Evolutionary conservation across 805 yeast genomes (phyloP), one percentile per base, ranked within the genome.

Genomic region (Monosporozyma servazzii): DNA sequence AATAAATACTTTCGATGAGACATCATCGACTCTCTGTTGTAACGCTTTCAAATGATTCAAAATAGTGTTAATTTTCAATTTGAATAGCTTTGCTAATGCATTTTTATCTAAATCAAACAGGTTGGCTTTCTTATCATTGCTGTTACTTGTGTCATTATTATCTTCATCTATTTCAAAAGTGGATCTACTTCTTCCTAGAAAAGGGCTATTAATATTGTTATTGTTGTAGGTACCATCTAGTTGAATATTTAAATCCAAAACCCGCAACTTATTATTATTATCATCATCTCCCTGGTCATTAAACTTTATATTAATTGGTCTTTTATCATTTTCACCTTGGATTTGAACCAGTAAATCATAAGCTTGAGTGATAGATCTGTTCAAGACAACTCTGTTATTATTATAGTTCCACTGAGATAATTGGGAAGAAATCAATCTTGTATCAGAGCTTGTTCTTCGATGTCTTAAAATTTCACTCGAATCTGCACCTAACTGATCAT

Each of bases 1-100:
- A 39, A 93, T 90, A 54, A 93, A 82, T 1, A 93, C 97, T 60
- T 91, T 91, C 2, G 98, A 90, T 0, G 91, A 78, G 0, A 93
- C 88, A 60, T 95, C 96, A 56, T 85, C 93, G 15, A 93, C 83
- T 58, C 99, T 77, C 48, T 84, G 93, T 56, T 82, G 81, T 54
- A 95, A 71, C 17, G 89, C 79, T 7, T 70, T 60, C 48, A 91
- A 70, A 63, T 90, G 96, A 56, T 79, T 80, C 10, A 79, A 68
- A 18, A 84, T 83, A 53, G 79, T 83, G 11, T 71, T 59, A 20
- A 91, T 74, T 60, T 86, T 86, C 45, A 81, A 81, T 51, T 81
- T 85, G 39, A 91, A 70, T 20, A 91, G 68, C 45, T 81, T 76
- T 0, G 95, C 80, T 23, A 87, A 70, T 1, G 95, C 81, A 33